Conservation (phyloP, 148 eudicot genomes). For the Fagopyrum esculentum region DNA sequence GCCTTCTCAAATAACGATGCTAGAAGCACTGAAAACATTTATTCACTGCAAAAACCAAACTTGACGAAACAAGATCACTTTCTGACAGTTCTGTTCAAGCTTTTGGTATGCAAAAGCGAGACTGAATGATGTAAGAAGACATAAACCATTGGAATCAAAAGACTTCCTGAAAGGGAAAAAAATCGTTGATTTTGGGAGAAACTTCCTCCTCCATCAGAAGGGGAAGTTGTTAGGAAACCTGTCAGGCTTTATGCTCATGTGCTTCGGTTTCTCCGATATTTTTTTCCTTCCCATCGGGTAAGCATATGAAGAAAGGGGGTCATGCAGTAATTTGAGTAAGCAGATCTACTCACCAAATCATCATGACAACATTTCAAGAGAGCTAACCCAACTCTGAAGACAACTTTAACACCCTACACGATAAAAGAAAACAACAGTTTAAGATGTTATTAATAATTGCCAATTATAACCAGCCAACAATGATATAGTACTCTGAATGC, state of each 20-base stretch:
- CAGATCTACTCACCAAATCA: slow-evolving; percentile 56
- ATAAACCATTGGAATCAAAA: background rate
- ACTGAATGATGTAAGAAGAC: no score
- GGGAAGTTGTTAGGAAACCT: background rate
- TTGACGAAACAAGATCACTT: background rate
- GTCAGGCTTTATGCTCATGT: background rate
- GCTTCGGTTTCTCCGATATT: background rate
- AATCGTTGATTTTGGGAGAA: background rate
- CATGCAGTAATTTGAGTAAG: background rate
- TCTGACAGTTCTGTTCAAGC: background rate
- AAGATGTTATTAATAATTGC: background rate
- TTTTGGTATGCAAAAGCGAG: no score
- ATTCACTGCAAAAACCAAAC: background rate
- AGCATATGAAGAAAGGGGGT: background rate
- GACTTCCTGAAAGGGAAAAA: background rate
- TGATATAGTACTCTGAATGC: slow-evolving; percentile 1
- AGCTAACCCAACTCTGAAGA: slow-evolving; percentile 93
- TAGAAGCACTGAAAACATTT: background rate
- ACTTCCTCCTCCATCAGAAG: background rate
- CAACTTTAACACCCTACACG: slow-evolving; percentile 77
- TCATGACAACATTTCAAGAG: slow-evolving; percentile 84
- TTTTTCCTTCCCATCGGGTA: background rate
- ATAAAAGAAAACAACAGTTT: slow-evolving; percentile 11
- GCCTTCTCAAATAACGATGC: background rate
- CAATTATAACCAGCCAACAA: background rate